Evolutionary conservation across 139 green algal species (phyloP).

Genomic region (Chlorella sp.): DNA sequence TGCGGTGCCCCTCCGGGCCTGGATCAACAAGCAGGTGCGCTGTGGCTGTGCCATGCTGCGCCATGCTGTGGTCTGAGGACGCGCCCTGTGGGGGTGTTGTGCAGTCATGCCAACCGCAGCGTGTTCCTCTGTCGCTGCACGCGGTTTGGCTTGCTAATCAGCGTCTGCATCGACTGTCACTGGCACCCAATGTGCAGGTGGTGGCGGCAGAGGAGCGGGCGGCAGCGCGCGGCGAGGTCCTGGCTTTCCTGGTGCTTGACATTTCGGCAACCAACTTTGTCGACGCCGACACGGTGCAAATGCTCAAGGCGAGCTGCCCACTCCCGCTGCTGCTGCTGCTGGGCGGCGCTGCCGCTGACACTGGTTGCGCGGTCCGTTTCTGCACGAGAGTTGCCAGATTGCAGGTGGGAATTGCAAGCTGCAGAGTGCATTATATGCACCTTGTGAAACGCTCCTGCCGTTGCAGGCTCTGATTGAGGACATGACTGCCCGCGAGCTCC

Average conservation of each 20-base stretch:
- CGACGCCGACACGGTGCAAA: neutral
- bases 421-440: no score
- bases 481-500: neutral
- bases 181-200: neutral
- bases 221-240: neutral
- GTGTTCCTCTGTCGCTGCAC: neutral
- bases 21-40: neutral
- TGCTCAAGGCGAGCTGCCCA: neutral
- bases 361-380: no score
- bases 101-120: neutral
- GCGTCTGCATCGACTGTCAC: no score
- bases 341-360: no score
- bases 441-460: neutral
- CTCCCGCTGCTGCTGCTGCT: no score
- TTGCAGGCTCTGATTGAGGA: neutral
- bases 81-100: neutral
- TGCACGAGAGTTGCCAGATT: no score
- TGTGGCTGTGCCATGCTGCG: neutral
- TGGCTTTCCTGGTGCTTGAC: neutral
- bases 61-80: neutral
- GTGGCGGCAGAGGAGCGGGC: neutral
- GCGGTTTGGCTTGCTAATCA: no score
- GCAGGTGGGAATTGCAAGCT: no score
- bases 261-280: neutral
- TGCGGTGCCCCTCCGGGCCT: slow-evolving; percentile 68